Base-by-base conservation (phyloP, 495 filamentous ascomycete genomes). In the Aspergillus ellipticus region DNA sequence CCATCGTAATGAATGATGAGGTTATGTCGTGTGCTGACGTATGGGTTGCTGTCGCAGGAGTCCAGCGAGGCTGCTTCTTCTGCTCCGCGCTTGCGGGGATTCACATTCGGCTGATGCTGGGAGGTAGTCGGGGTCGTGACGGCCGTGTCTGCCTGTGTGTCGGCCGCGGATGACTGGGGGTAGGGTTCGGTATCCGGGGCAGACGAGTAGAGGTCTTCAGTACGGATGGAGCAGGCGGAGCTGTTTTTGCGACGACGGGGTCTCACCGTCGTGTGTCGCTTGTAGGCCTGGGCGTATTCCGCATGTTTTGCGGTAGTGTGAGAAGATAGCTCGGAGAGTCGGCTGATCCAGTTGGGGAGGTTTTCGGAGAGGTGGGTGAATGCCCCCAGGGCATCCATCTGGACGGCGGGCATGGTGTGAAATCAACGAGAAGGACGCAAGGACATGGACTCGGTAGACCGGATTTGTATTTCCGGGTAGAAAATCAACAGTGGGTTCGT, bases 1-100 rank as follows among this genome's bases (percentile, higher is more conserved):
- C 88, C 88, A 66, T 96, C 91, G 68, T 96, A 96, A 67, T 92
- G 89, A 41, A 96, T 87, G 24, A 93, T 85, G 53, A 95, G 84
- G 81, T 90, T 91, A 56, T 82, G 84, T 52, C 88, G 82, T 11
- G 82, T 85, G 53, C 89, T 85, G 66, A 87, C 89, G 20, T 77
- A 76, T 22, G 55, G 15, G 6, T 65, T 77, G 42, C 63, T 82
- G 54, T 61, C 65, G 8, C 48, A 56, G 10, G 73, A 76, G 33
- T 63, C 64, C 33, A 61, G 55, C 17, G 65, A 71, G 5, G 66
- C 53, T 19, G 63, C 60, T 49, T 76, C 59, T 22, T 74, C 63
- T 1, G 61, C 57, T 6, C 62, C 62, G 20, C 66, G 63, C 47
- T 71, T 74, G 49, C 65, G 61, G 20, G 65, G 61, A 42, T 63